These are phyloP conservation scores for Gymnopilus dilepis DNA, from an alignment of 768 basidiomycete genomes.

Conservation along the genomic window DNA sequence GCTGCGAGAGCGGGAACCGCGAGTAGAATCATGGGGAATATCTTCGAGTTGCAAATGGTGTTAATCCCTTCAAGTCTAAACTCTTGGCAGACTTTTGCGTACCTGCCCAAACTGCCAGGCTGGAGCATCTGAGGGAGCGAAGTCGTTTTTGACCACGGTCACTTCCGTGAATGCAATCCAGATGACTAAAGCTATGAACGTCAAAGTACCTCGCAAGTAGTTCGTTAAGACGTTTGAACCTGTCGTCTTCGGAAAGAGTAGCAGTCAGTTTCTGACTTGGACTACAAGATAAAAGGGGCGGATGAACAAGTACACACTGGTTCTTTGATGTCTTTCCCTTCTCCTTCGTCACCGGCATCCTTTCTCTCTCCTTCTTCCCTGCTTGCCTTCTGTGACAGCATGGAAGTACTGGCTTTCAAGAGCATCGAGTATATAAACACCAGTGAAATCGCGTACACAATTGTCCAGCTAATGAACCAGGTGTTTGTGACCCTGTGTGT, in stretches of 20 bases:
- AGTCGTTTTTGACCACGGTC: slow-evolving; percentile 2
- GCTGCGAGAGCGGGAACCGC: background rate
- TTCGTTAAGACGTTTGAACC: background rate
- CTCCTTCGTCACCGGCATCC: too few relatives aligned
- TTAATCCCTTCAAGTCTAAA: background rate
- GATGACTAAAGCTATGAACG: background rate
- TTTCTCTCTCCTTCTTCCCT: too few relatives aligned
- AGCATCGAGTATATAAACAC: too few relatives aligned
- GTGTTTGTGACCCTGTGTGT: background rate
- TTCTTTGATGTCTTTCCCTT: too few relatives aligned
- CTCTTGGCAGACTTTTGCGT: background rate
- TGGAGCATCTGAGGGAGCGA: background rate
- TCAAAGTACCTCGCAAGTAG: background rate
- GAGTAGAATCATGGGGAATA: background rate
- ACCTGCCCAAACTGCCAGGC: slow-evolving; percentile 3
- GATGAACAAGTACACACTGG: background rate
- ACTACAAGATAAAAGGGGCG: too few relatives aligned
- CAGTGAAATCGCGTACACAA: too few relatives aligned
- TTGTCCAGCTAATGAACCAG: too few relatives aligned
- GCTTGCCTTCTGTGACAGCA: too few relatives aligned
- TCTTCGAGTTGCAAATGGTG: background rate
- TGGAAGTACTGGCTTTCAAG: too few relatives aligned
- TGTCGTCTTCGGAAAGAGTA: background rate
- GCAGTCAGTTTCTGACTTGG: too few relatives aligned
- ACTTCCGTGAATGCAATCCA: background rate